Conservation (phyloP, 2,329 filamentous ascomycete genomes). For the Colletotrichum gloeosporioides region DNA sequence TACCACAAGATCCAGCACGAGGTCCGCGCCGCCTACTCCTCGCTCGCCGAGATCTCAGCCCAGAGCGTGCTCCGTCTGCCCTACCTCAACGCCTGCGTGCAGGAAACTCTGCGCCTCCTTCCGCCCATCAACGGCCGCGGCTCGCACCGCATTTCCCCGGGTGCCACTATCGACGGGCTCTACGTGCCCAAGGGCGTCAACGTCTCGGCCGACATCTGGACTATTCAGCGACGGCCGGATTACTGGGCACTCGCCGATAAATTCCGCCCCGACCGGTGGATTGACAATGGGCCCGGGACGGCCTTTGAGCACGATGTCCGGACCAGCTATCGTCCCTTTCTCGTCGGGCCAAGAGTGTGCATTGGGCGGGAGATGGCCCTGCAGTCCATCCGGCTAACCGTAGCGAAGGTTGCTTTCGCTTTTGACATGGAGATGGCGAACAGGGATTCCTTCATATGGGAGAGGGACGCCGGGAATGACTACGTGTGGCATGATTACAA, state of each 20-base stretch:
- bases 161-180: neutral
- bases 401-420: neutral
- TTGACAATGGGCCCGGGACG: constrained; percentile 22
- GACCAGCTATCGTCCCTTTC: constrained; percentile 1
- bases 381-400: constrained; percentile 1
- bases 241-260: constrained; percentile 48
- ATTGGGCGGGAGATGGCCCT: constrained; percentile 13
- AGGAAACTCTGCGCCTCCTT: constrained; percentile 60
- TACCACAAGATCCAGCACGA: neutral
- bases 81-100: constrained; percentile 49
- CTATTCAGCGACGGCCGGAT: constrained; percentile 40
- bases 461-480: constrained; percentile 3
- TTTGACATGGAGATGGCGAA: neutral
- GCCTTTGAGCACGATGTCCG: neutral
- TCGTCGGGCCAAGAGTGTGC: neutral
- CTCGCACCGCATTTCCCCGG: neutral
- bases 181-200: neutral
- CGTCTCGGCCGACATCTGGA: constrained; percentile 14
- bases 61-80: neutral
- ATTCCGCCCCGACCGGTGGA: constrained; percentile 54
- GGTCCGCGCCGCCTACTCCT: neutral
- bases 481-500: constrained; percentile 7
- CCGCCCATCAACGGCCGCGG: constrained; percentile 44
- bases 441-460: neutral
- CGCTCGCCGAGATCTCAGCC: neutral